A percentile compares a stretch with the other conserved stretches of the same genome.
Conservation (phyloP, 352 stramenopile species). For the Elongisporangium undulatum region DNA sequence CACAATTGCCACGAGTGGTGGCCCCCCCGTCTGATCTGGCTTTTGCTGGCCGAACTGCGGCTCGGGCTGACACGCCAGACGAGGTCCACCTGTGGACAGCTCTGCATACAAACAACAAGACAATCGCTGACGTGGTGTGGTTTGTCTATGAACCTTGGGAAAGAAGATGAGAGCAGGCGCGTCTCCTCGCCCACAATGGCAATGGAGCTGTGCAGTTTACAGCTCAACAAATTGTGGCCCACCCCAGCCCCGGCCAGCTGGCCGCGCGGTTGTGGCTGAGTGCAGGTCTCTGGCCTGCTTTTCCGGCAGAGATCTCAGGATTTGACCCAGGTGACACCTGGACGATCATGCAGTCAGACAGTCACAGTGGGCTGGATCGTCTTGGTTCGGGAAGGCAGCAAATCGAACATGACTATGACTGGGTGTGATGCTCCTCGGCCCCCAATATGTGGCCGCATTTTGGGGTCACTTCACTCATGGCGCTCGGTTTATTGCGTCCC, state of each 20-base stretch:
- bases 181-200: not conserved
- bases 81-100: not conserved
- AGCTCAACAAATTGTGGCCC: not conserved
- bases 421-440: not conserved
- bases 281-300: not conserved
- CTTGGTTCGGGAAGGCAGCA: not conserved
- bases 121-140: not conserved
- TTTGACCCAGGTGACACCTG: not conserved
- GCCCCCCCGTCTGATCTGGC: not conserved
- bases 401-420: not conserved
- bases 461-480: not conserved
- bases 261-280: not conserved
- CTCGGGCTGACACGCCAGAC: not conserved
- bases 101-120: not conserved
- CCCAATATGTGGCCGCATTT: not conserved
- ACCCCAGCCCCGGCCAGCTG: not conserved
- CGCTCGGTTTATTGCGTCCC: not conserved
- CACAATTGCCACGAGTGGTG: not conserved
- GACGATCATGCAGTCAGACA: not conserved
- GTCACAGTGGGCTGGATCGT: not conserved
- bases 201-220: not conserved
- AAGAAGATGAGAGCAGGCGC: not conserved
- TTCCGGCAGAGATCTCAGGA: not conserved
- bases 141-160: not conserved
- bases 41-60: not conserved